Evolutionary conservation across 2,329 filamentous ascomycete genomes (phyloP).

Genomic region (Curvularia hawaiiensis): DNA sequence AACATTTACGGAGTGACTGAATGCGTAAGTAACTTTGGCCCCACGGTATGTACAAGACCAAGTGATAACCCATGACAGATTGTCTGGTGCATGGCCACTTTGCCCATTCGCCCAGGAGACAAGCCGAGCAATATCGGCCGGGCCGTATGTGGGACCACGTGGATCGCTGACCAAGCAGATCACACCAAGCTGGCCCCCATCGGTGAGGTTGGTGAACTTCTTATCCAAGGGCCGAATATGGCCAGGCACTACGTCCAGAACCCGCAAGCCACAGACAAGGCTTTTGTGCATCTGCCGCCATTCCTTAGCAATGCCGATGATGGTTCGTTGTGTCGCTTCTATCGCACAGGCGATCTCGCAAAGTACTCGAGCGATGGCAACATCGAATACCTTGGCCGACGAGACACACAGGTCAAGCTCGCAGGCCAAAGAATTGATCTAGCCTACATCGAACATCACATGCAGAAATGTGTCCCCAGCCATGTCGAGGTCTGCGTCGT

Average conservation of each 20-base stretch:
- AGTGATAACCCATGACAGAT: constrained; percentile 49
- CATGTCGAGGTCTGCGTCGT: constrained; percentile 1
- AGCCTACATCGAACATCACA: constrained; percentile 26
- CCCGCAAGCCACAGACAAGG: constrained; percentile 1
- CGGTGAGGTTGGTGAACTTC: constrained; percentile 51
- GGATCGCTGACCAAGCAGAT: constrained; percentile 35
- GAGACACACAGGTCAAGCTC: constrained; percentile 30
- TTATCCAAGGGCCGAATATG: constrained; percentile 59
- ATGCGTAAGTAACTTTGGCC: not conserved
- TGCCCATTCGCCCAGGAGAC: constrained; percentile 38
- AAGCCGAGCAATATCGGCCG: constrained; percentile 41
- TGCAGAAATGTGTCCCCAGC: constrained; percentile 2
- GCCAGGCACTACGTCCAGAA: constrained; percentile 28
- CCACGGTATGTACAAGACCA: constrained; percentile 1
- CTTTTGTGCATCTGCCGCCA: constrained; percentile 6
- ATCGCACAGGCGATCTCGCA: constrained; percentile 30
- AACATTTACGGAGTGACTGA: constrained; percentile 18
- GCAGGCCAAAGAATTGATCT: constrained; percentile 28
- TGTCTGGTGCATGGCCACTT: not conserved
- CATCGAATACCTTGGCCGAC: constrained; percentile 20
- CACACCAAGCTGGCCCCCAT: constrained; percentile 10
- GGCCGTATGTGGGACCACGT: constrained; percentile 50
- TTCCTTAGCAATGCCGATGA: not conserved
- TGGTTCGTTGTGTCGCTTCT: constrained; percentile 5
- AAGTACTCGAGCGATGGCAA: constrained; percentile 21